These are phyloP conservation scores for Carex pumila DNA, from an alignment of 176 grass and related monocot species.

Conservation along the genomic window DNA sequence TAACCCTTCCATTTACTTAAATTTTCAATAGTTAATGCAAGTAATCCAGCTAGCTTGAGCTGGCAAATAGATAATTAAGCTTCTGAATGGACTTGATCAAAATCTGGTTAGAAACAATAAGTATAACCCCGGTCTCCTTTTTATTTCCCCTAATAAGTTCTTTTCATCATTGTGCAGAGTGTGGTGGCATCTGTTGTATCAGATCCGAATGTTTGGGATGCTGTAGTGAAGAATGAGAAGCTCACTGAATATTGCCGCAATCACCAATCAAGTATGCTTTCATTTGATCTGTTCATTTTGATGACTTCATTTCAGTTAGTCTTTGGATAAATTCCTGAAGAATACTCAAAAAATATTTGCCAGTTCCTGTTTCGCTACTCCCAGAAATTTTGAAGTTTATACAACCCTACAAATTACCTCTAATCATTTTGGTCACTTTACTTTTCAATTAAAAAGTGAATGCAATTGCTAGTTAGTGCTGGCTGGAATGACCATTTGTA, in stretches of 20 bases:
- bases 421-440: neutral
- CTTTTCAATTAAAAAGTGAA: neutral
- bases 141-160: neutral
- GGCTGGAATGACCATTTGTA: neutral
- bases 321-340: neutral
- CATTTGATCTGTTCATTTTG: neutral
- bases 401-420: neutral
- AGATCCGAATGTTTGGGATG: constrained; percentile 69
- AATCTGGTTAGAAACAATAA: neutral
- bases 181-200: constrained; percentile 75
- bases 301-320: neutral
- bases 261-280: constrained; percentile 49
- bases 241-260: constrained; percentile 66
- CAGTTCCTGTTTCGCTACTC: neutral
- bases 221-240: constrained; percentile 71
- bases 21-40: neutral
- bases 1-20: neutral
- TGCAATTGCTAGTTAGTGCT: neutral
- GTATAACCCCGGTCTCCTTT: neutral
- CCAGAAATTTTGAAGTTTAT: neutral
- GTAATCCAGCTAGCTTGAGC: neutral
- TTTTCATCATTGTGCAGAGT: constrained; percentile 32
- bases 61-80: neutral
- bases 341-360: neutral
- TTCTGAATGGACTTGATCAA: neutral